Evolutionary conservation across 768 basidiomycete genomes (phyloP), one percentile per base, ranked within the genome.

Genomic region (Boletus bicolor): DNA sequence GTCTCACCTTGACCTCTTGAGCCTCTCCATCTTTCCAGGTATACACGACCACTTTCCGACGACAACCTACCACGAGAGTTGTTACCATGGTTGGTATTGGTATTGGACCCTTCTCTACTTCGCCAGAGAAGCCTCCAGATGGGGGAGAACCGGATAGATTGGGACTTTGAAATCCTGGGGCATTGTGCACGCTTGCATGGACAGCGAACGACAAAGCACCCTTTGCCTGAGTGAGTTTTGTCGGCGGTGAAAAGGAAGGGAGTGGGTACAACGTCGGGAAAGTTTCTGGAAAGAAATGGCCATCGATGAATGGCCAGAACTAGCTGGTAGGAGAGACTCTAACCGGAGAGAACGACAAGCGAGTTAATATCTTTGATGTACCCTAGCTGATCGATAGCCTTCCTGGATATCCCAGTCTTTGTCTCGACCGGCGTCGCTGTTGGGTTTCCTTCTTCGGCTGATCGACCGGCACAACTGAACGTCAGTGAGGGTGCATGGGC

Each of bases 291-390:
- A 8, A 36, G 42, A 11, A 7, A 65, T 46, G 44, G 45, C 19
- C 32, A 43, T 49, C 1, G 26, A 28, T 54, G 39, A 59, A 43
- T 35, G 45, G 49, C 34, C 8, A 15, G n/a, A 8, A n/a, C 7
- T 5, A 38, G 42, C 14, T 17, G 35, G 24, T 14, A 32, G 30
- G 35, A 42, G 39, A 63, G 79, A 55, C 53, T 19, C 65, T 35
- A 53, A 93, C 95, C 95, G 26, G 91, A 89, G 5, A 98, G 79
- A 5, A 90, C 77, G 3, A 92, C 85, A 24, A 99, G 76, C 4
- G 91, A 89, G 63, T 92, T 87, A n/a, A 91, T 81, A 62, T 93
- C 90, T 58, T 86, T 86, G 59, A 98, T 80, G 51, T 86, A 88
- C 0, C 87, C 91, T 3, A 99, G 75, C 66, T 95, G 93, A 53